Evolutionary conservation across 2,329 filamentous ascomycete genomes (phyloP).

Genomic region (Coniochaeta pulveracea): DNA sequence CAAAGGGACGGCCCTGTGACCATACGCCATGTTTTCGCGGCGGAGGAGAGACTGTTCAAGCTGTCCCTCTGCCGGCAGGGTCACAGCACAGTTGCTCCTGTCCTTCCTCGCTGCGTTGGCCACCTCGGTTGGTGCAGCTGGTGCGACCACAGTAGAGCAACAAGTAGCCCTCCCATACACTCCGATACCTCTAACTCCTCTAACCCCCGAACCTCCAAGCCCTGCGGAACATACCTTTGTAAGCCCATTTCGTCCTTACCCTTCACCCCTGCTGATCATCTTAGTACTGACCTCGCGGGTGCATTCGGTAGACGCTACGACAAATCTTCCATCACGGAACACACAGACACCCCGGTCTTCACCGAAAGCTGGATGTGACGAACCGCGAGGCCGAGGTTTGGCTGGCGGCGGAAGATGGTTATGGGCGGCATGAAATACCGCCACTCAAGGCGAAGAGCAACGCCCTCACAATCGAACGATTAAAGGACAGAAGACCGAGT

Average conservation of each 20-base stretch:
- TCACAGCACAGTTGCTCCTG: slow-evolving; percentile 52
- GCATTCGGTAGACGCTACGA: slow-evolving; percentile 60
- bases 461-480: slow-evolving; percentile 61
- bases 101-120: slow-evolving; percentile 54
- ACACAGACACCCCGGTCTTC: slow-evolving; percentile 63
- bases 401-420: slow-evolving; percentile 48
- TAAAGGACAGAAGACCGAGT: slow-evolving; percentile 65
- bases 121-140: slow-evolving; percentile 20
- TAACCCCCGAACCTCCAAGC: slow-evolving; percentile 29
- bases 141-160: slow-evolving; percentile 19
- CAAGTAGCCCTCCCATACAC: slow-evolving; percentile 31
- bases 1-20: background rate
- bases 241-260: slow-evolving; percentile 11
- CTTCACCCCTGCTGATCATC: background rate
- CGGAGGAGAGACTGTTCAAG: slow-evolving; percentile 15
- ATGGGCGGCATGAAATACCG: slow-evolving; percentile 36
- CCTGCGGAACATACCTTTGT: slow-evolving; percentile 47
- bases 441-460: slow-evolving; percentile 52
- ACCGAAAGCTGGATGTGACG: slow-evolving; percentile 62
- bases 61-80: slow-evolving; percentile 48
- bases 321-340: slow-evolving; percentile 92
- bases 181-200: slow-evolving; percentile 26
- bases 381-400: slow-evolving; percentile 48
- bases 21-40: slow-evolving; percentile 15
- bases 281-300: too few relatives aligned